These are phyloP conservation scores for Coemansia sp. DNA, from an alignment of 192 early-diverging fungal species.

Conservation along the genomic window DNA sequence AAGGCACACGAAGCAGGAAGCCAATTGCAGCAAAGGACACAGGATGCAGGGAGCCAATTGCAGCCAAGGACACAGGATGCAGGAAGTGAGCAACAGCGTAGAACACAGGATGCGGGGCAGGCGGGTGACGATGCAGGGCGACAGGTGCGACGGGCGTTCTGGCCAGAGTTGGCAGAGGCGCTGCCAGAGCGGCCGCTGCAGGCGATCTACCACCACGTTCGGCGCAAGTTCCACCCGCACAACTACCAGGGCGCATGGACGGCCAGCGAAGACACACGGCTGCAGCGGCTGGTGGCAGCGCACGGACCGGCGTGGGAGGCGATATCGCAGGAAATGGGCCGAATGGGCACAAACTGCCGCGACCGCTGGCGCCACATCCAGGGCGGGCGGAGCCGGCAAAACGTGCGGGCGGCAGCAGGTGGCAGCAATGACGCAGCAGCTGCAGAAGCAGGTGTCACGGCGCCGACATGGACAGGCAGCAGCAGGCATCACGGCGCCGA, in stretches of 20 bases:
- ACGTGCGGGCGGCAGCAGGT: not conserved
- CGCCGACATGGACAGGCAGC: not conserved
- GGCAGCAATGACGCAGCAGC: not conserved
- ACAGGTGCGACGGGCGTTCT: conserved; percentile 40
- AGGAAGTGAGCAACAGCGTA: no score
- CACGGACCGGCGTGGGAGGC: conserved; percentile 52
- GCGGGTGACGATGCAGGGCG: conserved; percentile 14
- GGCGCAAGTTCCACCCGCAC: conserved; percentile 46
- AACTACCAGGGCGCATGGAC: conserved; percentile 54
- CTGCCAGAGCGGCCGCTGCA: conserved; percentile 44
- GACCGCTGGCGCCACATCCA: conserved; percentile 54
- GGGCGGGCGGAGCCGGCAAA: conserved; percentile 1
- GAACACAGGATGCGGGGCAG: not conserved
- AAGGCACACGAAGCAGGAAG: conserved; percentile 4
- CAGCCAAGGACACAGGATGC: no score
- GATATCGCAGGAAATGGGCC: conserved; percentile 38
- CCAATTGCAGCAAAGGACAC: no score
- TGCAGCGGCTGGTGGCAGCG: conserved; percentile 39
- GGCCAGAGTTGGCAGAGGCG: conserved; percentile 45
- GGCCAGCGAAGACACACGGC: conserved; percentile 28
- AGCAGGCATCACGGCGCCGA: conserved; percentile 3
- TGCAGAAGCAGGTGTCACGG: conserved; percentile 2
- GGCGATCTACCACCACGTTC: conserved; percentile 53
- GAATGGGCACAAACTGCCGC: conserved; percentile 53
- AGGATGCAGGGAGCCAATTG: no score